Base-by-base conservation (phyloP, 2,329 filamentous ascomycete species). In the Botrytis cinerea region DNA sequence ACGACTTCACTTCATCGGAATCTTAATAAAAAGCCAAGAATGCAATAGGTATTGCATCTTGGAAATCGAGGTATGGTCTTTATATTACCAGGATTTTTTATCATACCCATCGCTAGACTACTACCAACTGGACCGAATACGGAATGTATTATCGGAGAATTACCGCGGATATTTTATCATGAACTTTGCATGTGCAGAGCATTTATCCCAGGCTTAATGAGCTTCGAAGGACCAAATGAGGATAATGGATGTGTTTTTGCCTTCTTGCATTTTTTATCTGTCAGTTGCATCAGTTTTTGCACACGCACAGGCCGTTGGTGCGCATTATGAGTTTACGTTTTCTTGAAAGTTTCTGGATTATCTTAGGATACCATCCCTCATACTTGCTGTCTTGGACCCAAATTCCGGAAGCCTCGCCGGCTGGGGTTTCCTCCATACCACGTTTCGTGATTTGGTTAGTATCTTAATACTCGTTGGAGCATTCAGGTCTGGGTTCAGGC, bases 281-380 rank as follows among this genome's bases (percentile, higher is more conserved):
- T 78, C 74, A 75, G 76, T 72, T 80, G 79, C 79, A 80, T 79
- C 76, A 78, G 79, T 80, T 77, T 57, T 78, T 79, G 79, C 79
- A 80, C 79, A 74, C 75, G 75, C 76, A 76, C 77, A 78, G 77
- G 77, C 77, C 78, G 75, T 79, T 78, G 73, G 75, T 79, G 77
- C 74, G 78, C 75, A 75, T 73, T 68, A 67, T 75, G 73, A 71
- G 51, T 69, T 63, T 70, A 63, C 75, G 76, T 72, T 77, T 72
- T 76, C 75, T 76, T 76, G 71, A 77, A 72, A 64, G 67, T 71
- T 73, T 60, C 60, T 60, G 64, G 67, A 73, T 48, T 71, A 43
- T 75, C 77, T 75, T 79, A 76, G 77, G 76, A 79, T 79, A 77
- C 77, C 77, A 73, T 74, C 64, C 74, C 66, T 69, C 66, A 76